A percentile compares a stretch with the other conserved stretches of the same genome.
Conservation (phyloP, 2,329 filamentous ascomycete species). For the Byssothecium circinans region DNA sequence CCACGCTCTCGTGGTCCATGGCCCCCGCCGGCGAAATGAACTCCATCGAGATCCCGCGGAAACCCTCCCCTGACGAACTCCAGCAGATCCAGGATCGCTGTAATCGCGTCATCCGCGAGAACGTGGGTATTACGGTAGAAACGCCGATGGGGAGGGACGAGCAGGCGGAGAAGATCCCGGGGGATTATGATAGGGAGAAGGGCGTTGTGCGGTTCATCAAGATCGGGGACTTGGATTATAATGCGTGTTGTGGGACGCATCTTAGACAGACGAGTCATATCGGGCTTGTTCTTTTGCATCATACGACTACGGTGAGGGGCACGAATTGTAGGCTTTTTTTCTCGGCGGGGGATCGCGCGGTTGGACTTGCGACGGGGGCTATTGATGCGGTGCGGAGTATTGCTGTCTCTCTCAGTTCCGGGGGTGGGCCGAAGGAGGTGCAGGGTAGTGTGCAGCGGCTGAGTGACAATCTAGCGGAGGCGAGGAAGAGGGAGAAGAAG, state of each 20-base stretch:
- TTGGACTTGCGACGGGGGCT: slow-evolving; percentile 26
- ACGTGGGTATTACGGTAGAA: slow-evolving; percentile 33
- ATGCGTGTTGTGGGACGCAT: slow-evolving; percentile 40
- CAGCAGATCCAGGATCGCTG: slow-evolving; percentile 29
- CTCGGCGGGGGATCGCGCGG: slow-evolving; percentile 34
- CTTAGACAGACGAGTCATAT: slow-evolving; percentile 37
- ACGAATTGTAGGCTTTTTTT: slow-evolving; percentile 38
- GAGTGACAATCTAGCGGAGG: slow-evolving; percentile 25
- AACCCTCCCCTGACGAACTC: slow-evolving; percentile 30
- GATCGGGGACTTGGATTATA: slow-evolving; percentile 38
- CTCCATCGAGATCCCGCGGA: slow-evolving; percentile 35
- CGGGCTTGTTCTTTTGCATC: slow-evolving; percentile 33
- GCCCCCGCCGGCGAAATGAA: slow-evolving; percentile 38
- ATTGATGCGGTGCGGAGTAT: slow-evolving; percentile 32
- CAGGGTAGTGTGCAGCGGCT: slow-evolving; percentile 26
- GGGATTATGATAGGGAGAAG: slow-evolving; percentile 36
- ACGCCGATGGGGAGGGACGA: slow-evolving; percentile 25
- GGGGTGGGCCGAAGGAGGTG: slow-evolving; percentile 25
- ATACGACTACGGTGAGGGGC: slow-evolving; percentile 32
- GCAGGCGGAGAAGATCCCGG: slow-evolving; percentile 29
- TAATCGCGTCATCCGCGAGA: slow-evolving; percentile 31
- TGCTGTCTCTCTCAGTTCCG: slow-evolving; percentile 28
- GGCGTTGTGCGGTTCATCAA: slow-evolving; percentile 37
- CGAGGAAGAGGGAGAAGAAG: slow-evolving; percentile 31
- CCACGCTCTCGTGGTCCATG: slow-evolving; percentile 38